A percentile compares a stretch with the other conserved stretches of the same genome.
phyloP scores from a whole-genome alignment of 2,329 filamentous ascomycete genomes.

The Cladosporium sp. region DNA sequence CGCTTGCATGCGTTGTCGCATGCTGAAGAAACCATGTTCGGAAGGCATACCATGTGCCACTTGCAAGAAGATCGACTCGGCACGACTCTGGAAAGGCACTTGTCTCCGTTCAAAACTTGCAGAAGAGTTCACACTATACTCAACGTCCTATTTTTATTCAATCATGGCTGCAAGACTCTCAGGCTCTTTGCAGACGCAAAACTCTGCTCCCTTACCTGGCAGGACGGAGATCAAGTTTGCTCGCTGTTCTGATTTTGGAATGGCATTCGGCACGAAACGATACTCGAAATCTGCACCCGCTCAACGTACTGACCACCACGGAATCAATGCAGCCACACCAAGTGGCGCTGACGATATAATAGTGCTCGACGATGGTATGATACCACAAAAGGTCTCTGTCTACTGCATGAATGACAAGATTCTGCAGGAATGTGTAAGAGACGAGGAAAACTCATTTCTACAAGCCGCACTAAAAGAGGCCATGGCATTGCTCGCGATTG shows the following conservation, averaged over 20 bases:
- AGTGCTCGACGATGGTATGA: slow-evolving; percentile 37
- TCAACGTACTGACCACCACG: not conserved
- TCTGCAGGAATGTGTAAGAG: slow-evolving; percentile 37
- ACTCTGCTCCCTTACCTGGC: not conserved
- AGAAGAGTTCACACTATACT: slow-evolving; percentile 56
- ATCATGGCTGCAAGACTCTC: not conserved
- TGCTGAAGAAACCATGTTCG: slow-evolving; percentile 62
- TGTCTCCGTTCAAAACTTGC: slow-evolving; percentile 56
- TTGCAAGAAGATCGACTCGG: slow-evolving; percentile 56
- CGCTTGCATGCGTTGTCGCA: slow-evolving; percentile 59
- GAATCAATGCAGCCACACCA: not conserved
- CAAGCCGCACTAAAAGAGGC: slow-evolving; percentile 43
- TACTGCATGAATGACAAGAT: slow-evolving; percentile 32
- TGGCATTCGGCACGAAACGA: not conserved
- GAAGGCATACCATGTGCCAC: slow-evolving; percentile 57
- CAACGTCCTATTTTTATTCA: slow-evolving; percentile 43
- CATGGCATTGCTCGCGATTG: slow-evolving; percentile 20
- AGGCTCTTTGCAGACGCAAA: not conserved
- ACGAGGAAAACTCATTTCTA: slow-evolving; percentile 50
- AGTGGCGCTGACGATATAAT: not conserved
- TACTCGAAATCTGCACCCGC: not conserved
- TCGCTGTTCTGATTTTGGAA: not conserved
- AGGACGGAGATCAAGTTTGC: not conserved
- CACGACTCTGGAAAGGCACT: slow-evolving; percentile 57
- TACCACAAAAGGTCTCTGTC: slow-evolving; percentile 48